Evolutionary conservation across 1,284 basidiomycete species (phyloP).

Genomic region (Fomes fomentarius): DNA sequence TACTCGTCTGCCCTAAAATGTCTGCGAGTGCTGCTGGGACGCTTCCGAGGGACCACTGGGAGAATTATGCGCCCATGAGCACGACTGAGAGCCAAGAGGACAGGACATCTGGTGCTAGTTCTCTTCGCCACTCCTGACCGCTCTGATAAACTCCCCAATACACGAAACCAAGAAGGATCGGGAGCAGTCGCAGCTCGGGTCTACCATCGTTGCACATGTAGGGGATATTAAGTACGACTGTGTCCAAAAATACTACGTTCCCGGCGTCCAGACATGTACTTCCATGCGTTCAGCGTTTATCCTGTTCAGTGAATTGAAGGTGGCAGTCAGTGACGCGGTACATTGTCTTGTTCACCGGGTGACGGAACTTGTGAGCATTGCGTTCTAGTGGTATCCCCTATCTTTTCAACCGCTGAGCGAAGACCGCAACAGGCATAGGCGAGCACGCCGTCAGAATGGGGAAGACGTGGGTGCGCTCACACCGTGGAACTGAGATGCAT

Average conservation of each 20-base stretch:
- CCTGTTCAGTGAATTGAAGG: conserved; percentile 64
- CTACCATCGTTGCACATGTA: conserved; percentile 11
- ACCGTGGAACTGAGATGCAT: conserved; percentile 84
- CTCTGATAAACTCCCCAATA: too few species aligned
- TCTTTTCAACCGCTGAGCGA: too few species aligned
- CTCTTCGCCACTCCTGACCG: too few species aligned
- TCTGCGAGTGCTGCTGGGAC: too few species aligned
- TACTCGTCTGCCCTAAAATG: too few species aligned
- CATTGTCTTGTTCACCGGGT: conserved; percentile 72
- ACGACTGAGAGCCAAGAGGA: conserved; percentile 70
- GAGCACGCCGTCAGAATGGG: conserved; percentile 80
- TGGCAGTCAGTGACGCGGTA: conserved; percentile 60
- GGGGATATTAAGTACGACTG: conserved; percentile 2
- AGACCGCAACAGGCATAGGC: conserved; percentile 43
- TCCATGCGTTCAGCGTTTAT: conserved; percentile 73
- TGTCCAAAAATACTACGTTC: not conserved
- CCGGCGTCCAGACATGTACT: too few species aligned
- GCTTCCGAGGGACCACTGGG: conserved; percentile 83
- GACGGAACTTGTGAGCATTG: conserved; percentile 72
- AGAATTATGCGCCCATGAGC: conserved; percentile 79
- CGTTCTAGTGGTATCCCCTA: too few species aligned
- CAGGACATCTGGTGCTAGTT: conserved; percentile 82
- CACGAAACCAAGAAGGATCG: conserved; percentile 8
- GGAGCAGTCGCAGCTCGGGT: not conserved
- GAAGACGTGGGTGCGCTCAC: conserved; percentile 70